Conservation (phyloP, 2,329 filamentous ascomycete species). For the Magnaporthales sp. region DNA sequence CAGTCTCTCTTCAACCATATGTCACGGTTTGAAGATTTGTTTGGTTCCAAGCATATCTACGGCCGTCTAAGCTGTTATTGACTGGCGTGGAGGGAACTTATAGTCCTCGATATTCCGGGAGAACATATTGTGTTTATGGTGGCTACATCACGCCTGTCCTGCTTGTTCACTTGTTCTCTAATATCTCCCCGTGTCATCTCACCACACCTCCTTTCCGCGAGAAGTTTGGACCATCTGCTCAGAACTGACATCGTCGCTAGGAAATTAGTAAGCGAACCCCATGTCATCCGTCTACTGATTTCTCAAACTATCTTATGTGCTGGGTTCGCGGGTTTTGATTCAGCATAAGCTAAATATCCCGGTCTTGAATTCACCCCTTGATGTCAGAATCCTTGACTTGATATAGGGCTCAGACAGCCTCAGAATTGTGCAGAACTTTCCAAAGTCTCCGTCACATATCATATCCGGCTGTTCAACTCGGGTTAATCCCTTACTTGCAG, state of each 20-base stretch:
- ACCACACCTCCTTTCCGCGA: not conserved
- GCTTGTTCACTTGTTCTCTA: too few relatives aligned
- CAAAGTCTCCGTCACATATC: not conserved
- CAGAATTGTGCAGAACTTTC: not conserved
- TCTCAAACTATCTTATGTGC: not conserved
- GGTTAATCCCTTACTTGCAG: not conserved
- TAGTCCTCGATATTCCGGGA: not conserved
- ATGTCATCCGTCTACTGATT: not conserved
- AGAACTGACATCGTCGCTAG: not conserved
- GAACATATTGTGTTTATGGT: not conserved
- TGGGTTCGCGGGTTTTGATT: not conserved
- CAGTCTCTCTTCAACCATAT: not conserved
- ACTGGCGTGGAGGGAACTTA: not conserved
- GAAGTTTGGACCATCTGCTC: not conserved
- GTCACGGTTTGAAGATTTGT: not conserved
- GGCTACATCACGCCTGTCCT: not conserved
- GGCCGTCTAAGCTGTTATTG: not conserved
- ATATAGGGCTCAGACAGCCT: not conserved
- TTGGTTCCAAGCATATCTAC: not conserved
- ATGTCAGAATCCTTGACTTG: not conserved
- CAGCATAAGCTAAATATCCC: not conserved
- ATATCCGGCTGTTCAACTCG: not conserved
- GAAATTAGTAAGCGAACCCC: not conserved
- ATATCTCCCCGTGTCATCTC: not conserved
- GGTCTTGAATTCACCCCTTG: not conserved